Percentiles rank a stretch among this genome's conserved stretches.
Evolutionary conservation across 1,284 basidiomycete species (phyloP).

Genomic region (Leccinum cinnamomeum): DNA sequence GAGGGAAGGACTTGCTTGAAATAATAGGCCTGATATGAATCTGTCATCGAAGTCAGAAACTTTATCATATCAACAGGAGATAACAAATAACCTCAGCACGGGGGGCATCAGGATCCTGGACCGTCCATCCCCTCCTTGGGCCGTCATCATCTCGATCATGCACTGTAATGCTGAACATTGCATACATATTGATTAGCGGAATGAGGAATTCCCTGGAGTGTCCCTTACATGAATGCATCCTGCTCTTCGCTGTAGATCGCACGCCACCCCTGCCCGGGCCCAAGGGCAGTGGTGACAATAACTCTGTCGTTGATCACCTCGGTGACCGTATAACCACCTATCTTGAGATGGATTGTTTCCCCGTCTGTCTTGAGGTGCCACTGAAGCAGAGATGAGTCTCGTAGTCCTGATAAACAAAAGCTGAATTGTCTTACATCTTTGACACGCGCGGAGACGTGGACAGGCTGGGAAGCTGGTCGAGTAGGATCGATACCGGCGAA

Average conservation of each 20-base stretch:
- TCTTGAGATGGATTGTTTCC: background rate
- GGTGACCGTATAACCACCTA: background rate
- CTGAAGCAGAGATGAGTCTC: background rate
- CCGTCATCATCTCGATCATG: background rate
- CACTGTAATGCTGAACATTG: background rate
- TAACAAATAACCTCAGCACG: background rate
- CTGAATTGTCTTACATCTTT: background rate
- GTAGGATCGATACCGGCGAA: background rate
- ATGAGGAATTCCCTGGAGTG: background rate
- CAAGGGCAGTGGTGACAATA: background rate
- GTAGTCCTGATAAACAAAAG: background rate
- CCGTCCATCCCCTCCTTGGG: background rate
- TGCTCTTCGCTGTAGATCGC: background rate
- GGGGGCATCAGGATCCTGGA: background rate
- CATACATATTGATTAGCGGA: background rate
- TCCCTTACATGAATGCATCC: background rate
- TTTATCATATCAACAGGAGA: background rate
- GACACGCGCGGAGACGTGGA: background rate
- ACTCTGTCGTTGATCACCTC: background rate
- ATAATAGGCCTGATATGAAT: background rate
- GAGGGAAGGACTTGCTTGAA: background rate
- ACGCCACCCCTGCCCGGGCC: background rate
- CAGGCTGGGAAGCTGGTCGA: background rate
- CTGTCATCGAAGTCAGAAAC: background rate
- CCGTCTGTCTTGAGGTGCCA: background rate